These are phyloP conservation scores for Teratosphaeriaceae sp. DNA, from an alignment of 2,329 filamentous ascomycete genomes.

Conservation along the genomic window DNA sequence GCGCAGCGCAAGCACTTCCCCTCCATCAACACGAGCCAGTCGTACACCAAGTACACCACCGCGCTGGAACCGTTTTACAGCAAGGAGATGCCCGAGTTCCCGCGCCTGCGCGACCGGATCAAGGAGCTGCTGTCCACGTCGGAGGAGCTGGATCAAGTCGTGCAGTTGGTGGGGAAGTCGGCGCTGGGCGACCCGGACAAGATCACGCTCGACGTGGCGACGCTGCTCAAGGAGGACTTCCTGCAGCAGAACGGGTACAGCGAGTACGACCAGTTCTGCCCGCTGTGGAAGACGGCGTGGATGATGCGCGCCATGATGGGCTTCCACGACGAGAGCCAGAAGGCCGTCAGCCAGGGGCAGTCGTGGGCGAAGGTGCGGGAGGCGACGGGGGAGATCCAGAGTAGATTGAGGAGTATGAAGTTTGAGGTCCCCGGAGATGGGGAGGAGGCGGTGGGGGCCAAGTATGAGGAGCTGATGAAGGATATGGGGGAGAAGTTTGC, in stretches of 20 bases:
- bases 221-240: constrained; percentile 95
- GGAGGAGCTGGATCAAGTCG: constrained; percentile 96
- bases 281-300: constrained; percentile 94
- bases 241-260: constrained; percentile 98
- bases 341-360: constrained; percentile 85
- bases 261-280: constrained; percentile 98
- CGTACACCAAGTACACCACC: constrained; percentile 93
- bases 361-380: constrained; percentile 91
- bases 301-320: constrained; percentile 99
- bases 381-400: constrained; percentile 79
- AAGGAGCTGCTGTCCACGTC: constrained; percentile 90
- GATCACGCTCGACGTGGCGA: constrained; percentile 91
- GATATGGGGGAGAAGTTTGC: constrained; percentile 97
- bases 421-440: constrained; percentile 89
- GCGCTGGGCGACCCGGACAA: constrained; percentile 95
- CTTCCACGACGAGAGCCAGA: constrained; percentile 96
- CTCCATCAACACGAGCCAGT: constrained; percentile 89
- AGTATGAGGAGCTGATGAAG: constrained; percentile 91
- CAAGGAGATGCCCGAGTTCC: constrained; percentile 90
- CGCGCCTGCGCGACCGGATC: constrained; percentile 84
- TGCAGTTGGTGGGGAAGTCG: constrained; percentile 96
- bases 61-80: constrained; percentile 90
- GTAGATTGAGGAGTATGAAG: constrained; percentile 83
- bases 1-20: constrained; percentile 99
- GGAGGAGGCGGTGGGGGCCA: constrained; percentile 73